phyloP scores from a whole-genome alignment of 2,329 filamentous ascomycete species.

The Xylaria sp. region DNA sequence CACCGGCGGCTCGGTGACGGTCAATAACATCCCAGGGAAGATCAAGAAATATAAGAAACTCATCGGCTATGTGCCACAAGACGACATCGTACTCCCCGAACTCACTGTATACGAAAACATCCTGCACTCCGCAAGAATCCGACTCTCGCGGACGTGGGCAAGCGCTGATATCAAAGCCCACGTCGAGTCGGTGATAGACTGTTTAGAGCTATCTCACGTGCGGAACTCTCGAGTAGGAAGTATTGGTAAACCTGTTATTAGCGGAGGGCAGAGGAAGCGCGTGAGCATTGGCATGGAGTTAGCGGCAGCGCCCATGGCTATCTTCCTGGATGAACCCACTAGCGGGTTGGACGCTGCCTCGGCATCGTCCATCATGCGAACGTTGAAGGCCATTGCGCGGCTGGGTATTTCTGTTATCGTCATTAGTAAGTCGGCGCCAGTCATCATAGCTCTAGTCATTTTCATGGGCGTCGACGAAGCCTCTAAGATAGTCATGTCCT shows the following conservation, averaged over 20 bases:
- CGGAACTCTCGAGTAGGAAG: constrained; percentile 64
- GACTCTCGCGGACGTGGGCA: constrained; percentile 63
- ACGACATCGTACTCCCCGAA: constrained; percentile 69
- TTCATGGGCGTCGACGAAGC: neutral
- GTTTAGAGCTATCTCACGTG: constrained; percentile 63
- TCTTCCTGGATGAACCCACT: constrained; percentile 66
- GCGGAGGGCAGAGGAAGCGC: constrained; percentile 67
- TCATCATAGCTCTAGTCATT: neutral
- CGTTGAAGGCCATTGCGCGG: constrained; percentile 63
- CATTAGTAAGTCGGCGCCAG: constrained; percentile 52
- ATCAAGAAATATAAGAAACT: constrained; percentile 67
- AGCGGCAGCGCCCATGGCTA: constrained; percentile 65
- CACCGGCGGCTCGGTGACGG: constrained; percentile 60
- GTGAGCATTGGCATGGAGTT: constrained; percentile 70
- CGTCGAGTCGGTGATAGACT: constrained; percentile 67
- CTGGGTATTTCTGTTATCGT: constrained; percentile 68
- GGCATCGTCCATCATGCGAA: constrained; percentile 66
- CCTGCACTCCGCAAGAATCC: constrained; percentile 66
- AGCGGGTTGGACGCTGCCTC: constrained; percentile 66
- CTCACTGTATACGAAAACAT: constrained; percentile 72
- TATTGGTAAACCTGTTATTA: constrained; percentile 62
- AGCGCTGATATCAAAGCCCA: constrained; percentile 62
- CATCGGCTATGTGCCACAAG: constrained; percentile 71
- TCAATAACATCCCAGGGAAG: constrained; percentile 63
- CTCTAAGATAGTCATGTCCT: neutral